Conservation (phyloP, 2,329 filamentous ascomycete genomes). For the Phaeosphaeriaceae sp. region DNA sequence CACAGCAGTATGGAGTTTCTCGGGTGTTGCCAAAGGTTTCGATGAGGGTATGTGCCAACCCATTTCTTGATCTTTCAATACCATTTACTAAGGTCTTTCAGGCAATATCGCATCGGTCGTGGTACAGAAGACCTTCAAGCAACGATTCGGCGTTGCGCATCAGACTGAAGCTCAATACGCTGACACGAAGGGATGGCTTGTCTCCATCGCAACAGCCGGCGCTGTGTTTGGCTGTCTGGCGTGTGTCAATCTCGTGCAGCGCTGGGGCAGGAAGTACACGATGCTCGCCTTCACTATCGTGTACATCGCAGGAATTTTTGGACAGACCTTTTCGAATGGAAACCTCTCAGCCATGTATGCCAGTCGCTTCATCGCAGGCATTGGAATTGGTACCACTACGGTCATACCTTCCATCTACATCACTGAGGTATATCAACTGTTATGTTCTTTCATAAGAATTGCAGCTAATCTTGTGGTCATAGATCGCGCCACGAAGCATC, state of each 20-base stretch:
- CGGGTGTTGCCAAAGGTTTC: conserved; percentile 17
- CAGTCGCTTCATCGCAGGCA: conserved; percentile 13
- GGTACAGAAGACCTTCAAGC: conserved; percentile 11
- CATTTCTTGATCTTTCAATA: not conserved
- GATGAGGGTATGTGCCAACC: conserved; percentile 12
- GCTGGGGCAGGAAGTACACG: conserved; percentile 12
- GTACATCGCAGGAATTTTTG: conserved; percentile 18
- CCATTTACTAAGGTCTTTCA: not conserved
- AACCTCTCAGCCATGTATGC: conserved; percentile 33
- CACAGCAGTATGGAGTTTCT: conserved; percentile 18
- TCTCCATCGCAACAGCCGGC: conserved; percentile 19
- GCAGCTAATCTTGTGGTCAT: not conserved
- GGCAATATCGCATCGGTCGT: conserved; percentile 17
- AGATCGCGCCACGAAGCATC: conserved; percentile 28
- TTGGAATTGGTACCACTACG: conserved; percentile 15
- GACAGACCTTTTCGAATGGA: conserved; percentile 37
- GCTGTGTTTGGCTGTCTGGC: conserved; percentile 18
- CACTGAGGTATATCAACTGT: conserved; percentile 8
- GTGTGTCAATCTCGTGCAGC: conserved; percentile 15
- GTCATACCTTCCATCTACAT: conserved; percentile 16
- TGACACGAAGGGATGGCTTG: conserved; percentile 21
- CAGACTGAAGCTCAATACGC: conserved; percentile 14
- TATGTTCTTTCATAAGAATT: not conserved
- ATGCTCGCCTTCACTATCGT: conserved; percentile 13
- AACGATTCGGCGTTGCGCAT: conserved; percentile 12